Evolutionary conservation across 2,329 filamentous ascomycete genomes (phyloP).

Genomic region (Lecanicillium sp.): DNA sequence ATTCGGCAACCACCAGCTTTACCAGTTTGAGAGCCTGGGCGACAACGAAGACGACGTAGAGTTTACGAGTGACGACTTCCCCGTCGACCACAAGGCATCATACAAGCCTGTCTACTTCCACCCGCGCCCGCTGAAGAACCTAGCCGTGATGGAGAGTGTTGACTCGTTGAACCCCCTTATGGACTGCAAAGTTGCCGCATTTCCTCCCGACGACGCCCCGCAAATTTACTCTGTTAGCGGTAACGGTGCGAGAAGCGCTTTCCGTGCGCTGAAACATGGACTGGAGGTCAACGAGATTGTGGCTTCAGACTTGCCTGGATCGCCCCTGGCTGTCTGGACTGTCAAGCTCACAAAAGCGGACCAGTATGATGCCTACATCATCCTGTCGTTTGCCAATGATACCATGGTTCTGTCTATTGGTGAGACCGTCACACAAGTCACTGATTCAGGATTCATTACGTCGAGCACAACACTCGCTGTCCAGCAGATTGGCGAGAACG

Average conservation of each 20-base stretch:
- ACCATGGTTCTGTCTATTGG: conserved; percentile 92
- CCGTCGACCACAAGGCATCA: conserved; percentile 62
- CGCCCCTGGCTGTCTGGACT: conserved; percentile 92
- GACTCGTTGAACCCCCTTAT: conserved; percentile 86
- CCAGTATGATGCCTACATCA: conserved; percentile 86
- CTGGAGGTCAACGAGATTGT: conserved; percentile 91
- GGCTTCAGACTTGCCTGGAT: conserved; percentile 82
- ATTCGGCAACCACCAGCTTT: conserved; percentile 88
- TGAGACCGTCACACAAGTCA: conserved; percentile 93
- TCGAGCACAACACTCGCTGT: conserved; percentile 85
- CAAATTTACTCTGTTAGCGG: conserved; percentile 94
- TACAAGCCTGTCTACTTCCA: conserved; percentile 81
- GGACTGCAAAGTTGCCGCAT: conserved; percentile 84
- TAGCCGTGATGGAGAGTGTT: conserved; percentile 78
- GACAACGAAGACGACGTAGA: conserved; percentile 89
- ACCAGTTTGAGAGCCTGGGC: conserved; percentile 94
- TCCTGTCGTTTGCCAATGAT: conserved; percentile 85
- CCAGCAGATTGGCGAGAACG: conserved; percentile 88
- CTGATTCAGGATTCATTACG: conserved; percentile 84
- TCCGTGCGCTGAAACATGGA: conserved; percentile 87
- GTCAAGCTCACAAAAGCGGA: conserved; percentile 78
- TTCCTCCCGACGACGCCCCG: conserved; percentile 86
- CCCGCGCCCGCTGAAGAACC: conserved; percentile 69
- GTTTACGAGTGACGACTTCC: conserved; percentile 76
- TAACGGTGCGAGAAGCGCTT: conserved; percentile 78